Percentiles rank a stretch among this genome's conserved stretches.
phyloP scores from a whole-genome alignment of 345 rosid genomes.

The Diplotaxis tenuifolia region DNA sequence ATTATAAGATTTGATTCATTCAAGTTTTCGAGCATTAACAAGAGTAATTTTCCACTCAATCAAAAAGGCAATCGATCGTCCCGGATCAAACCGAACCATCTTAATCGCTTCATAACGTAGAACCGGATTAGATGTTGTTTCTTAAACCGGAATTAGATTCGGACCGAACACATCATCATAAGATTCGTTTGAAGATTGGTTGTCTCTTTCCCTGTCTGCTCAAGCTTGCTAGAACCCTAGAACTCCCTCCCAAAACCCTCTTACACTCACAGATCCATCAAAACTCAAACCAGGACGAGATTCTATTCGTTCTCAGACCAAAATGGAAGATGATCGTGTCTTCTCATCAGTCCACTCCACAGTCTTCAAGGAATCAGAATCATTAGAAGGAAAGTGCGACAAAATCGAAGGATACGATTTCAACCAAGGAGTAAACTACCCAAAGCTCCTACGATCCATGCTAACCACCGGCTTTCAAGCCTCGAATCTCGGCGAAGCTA shows the following conservation, averaged over 20 bases:
- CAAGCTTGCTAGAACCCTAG: slow-evolving; percentile 22
- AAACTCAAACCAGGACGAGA: neutral
- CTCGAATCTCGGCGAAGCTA: slow-evolving; percentile 90
- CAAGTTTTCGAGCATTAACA: neutral
- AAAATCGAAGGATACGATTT: slow-evolving; percentile 84
- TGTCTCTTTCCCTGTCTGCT: neutral
- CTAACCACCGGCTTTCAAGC: slow-evolving; percentile 91
- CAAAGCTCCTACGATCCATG: slow-evolving; percentile 67
- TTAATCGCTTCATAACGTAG: neutral
- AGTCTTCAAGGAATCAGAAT: slow-evolving; percentile 76
- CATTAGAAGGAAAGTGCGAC: slow-evolving; percentile 55
- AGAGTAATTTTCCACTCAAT: neutral
- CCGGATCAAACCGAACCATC: neutral
- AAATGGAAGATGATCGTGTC: slow-evolving; percentile 53
- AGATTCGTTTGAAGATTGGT: slow-evolving; percentile 4
- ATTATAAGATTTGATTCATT: neutral
- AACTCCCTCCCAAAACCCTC: slow-evolving; percentile 13
- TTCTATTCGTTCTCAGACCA: neutral
- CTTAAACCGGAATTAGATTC: slow-evolving; percentile 16
- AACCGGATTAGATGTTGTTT: neutral
- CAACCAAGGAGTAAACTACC: slow-evolving; percentile 61
- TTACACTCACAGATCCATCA: neutral
- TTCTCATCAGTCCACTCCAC: slow-evolving; percentile 57
- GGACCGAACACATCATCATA: slow-evolving; percentile 1
- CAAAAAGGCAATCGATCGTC: neutral